Conservation (phyloP, 139 green algal species). For the Chlamydomonas sphaeroides region DNA sequence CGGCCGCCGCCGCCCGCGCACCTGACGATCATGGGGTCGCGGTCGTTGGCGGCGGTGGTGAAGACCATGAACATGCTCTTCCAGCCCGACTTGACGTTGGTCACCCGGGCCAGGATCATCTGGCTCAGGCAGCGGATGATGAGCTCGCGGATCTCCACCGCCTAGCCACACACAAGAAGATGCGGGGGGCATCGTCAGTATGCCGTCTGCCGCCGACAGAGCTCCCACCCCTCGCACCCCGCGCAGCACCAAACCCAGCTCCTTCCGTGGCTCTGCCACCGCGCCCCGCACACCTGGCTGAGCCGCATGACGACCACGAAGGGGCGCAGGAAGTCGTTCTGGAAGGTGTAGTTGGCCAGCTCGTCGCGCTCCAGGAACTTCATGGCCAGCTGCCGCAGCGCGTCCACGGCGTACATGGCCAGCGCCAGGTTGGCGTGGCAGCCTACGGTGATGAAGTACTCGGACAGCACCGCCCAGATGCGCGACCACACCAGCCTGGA, state of each 20-base stretch:
- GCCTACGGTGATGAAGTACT: slow-evolving; percentile 84
- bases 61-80: slow-evolving; percentile 99
- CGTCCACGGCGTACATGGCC: slow-evolving; percentile 88
- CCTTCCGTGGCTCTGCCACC: not conserved
- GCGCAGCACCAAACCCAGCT: not conserved
- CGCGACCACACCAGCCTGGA: slow-evolving; percentile 81
- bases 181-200: too few species aligned
- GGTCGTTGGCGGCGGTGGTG: slow-evolving; percentile 90
- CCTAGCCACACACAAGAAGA: too few species aligned
- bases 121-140: slow-evolving; percentile 95
- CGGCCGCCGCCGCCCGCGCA: not conserved
- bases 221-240: too few species aligned
- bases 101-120: slow-evolving; percentile 91
- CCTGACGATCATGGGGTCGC: slow-evolving; percentile 81
- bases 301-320: slow-evolving; percentile 97
- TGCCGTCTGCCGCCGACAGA: too few species aligned
- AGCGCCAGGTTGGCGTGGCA: slow-evolving; percentile 85
- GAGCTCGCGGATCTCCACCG: slow-evolving; percentile 95
- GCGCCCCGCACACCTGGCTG: slow-evolving; percentile 55
- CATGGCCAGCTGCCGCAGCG: slow-evolving; percentile 68
- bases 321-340: slow-evolving; percentile 98
- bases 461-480: slow-evolving; percentile 86
- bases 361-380: slow-evolving; percentile 97
- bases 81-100: slow-evolving; percentile 98
- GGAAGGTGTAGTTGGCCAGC: slow-evolving; percentile 99